These are phyloP conservation scores for Lasiodiplodia sp. DNA, from an alignment of 2,329 filamentous ascomycete genomes.

Conservation along the genomic window DNA sequence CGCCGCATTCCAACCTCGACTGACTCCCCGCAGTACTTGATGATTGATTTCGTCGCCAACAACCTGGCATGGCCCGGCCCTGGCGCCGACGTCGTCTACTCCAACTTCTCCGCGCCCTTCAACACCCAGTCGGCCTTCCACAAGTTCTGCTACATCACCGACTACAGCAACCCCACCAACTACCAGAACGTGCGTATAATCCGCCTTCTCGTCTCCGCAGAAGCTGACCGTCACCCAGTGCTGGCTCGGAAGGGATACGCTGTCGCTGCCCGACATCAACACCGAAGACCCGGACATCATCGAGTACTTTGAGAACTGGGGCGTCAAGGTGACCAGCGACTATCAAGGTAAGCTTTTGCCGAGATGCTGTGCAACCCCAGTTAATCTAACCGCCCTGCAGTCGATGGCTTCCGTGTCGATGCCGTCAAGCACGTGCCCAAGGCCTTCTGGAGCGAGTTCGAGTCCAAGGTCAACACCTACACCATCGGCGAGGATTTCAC, in stretches of 20 bases:
- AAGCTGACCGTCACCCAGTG: conserved; percentile 14
- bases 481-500: conserved; percentile 67
- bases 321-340: background rate
- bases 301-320: conserved; percentile 17
- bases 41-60: conserved; percentile 62
- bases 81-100: conserved; percentile 18
- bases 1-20: conserved; percentile 23
- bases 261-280: conserved; percentile 35
- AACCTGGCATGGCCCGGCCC: conserved; percentile 48
- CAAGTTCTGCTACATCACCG: conserved; percentile 40
- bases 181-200: conserved; percentile 37
- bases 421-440: conserved; percentile 69
- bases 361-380: conserved; percentile 34
- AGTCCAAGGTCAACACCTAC: conserved; percentile 64
- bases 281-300: conserved; percentile 29
- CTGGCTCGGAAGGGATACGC: conserved; percentile 35
- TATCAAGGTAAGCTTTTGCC: conserved; percentile 27
- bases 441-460: conserved; percentile 65
- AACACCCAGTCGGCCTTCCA: conserved; percentile 42
- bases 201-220: background rate
- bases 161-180: conserved; percentile 37
- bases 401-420: conserved; percentile 67
- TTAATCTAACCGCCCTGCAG: conserved; percentile 30
- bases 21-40: conserved; percentile 48
- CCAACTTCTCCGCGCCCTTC: conserved; percentile 42